Conservation (phyloP, 2,329 filamentous ascomycete genomes). For the Xylariomycetidae sp. region DNA sequence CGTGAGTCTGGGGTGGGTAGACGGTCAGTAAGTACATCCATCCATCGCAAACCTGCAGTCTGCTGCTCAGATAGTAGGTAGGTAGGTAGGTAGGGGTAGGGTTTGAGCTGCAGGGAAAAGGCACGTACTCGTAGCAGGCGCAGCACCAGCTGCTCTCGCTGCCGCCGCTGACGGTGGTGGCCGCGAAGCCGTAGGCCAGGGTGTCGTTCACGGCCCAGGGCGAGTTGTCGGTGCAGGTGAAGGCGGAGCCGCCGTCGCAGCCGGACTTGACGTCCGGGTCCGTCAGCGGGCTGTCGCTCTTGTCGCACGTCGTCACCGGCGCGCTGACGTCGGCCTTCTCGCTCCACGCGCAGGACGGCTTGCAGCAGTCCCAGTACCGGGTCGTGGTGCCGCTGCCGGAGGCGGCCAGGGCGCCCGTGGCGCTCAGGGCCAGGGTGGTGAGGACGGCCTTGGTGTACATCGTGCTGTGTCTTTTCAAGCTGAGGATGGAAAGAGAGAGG, state of each 20-base stretch:
- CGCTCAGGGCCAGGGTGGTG: slow-evolving; percentile 6
- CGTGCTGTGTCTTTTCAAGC: neutral
- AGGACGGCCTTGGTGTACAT: slow-evolving; percentile 10
- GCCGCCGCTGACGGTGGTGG: slow-evolving; percentile 38
- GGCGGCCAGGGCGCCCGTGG: slow-evolving; percentile 8
- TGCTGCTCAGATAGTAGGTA: no score
- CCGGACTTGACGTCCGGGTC: slow-evolving; percentile 35
- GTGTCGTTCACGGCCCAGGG: slow-evolving; percentile 46
- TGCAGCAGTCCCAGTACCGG: slow-evolving; percentile 48
- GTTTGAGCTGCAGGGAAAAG: slow-evolving; percentile 5
- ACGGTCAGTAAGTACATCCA: no score
- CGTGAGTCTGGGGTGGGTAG: slow-evolving; percentile 11
- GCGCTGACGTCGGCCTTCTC: slow-evolving; percentile 36
- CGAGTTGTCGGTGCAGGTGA: slow-evolving; percentile 45
- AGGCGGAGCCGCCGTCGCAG: slow-evolving; percentile 44
- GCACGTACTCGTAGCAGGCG: slow-evolving; percentile 45
- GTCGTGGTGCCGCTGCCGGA: slow-evolving; percentile 23
- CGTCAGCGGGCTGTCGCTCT: slow-evolving; percentile 37
- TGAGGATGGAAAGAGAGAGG: no score
- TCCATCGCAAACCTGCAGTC: no score
- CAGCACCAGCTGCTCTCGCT: slow-evolving; percentile 48
- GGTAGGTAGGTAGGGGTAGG: no score
- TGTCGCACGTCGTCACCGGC: slow-evolving; percentile 39
- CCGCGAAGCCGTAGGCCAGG: slow-evolving; percentile 51
- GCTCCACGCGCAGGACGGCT: slow-evolving; percentile 47